Evolutionary conservation across 805 yeast genomes (phyloP).

Genomic region (Saccharomyces kudriavzevii): DNA sequence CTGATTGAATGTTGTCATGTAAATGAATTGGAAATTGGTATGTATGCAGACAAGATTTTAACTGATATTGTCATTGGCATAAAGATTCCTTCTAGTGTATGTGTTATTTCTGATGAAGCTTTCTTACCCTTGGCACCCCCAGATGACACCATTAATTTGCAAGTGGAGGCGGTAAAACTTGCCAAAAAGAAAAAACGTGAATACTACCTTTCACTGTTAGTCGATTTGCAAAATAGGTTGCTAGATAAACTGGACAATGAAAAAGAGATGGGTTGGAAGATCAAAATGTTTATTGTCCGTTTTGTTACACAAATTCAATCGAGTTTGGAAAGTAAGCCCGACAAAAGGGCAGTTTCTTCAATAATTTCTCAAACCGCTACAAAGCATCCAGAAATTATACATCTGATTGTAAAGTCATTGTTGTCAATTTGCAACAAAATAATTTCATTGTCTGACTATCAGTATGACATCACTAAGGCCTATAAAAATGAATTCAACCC

Average conservation of each 20-base stretch:
- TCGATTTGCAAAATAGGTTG: conserved; percentile 35
- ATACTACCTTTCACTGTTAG: conserved; percentile 34
- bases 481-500: conserved; percentile 37
- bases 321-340: conserved; percentile 41
- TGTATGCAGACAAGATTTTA: conserved; percentile 46
- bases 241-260: conserved; percentile 16
- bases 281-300: conserved; percentile 40
- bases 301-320: conserved; percentile 47
- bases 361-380: conserved; percentile 42
- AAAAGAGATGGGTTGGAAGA: conserved; percentile 44
- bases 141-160: conserved; percentile 47
- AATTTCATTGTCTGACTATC: conserved; percentile 37
- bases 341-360: conserved; percentile 34
- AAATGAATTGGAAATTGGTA: conserved; percentile 48
- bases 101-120: conserved; percentile 40
- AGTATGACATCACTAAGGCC: conserved; percentile 40
- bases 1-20: conserved; percentile 48
- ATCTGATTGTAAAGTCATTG: conserved; percentile 52
- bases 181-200: conserved; percentile 56
- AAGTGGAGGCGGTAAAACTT: conserved; percentile 48
- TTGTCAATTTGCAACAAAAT: conserved; percentile 44
- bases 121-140: conserved; percentile 50
- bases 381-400: conserved; percentile 63
- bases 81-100: conserved; percentile 45
- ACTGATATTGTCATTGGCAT: conserved; percentile 34